Conservation (phyloP, 2,329 filamentous ascomycete genomes). For the Talaromyces pinophilus region DNA sequence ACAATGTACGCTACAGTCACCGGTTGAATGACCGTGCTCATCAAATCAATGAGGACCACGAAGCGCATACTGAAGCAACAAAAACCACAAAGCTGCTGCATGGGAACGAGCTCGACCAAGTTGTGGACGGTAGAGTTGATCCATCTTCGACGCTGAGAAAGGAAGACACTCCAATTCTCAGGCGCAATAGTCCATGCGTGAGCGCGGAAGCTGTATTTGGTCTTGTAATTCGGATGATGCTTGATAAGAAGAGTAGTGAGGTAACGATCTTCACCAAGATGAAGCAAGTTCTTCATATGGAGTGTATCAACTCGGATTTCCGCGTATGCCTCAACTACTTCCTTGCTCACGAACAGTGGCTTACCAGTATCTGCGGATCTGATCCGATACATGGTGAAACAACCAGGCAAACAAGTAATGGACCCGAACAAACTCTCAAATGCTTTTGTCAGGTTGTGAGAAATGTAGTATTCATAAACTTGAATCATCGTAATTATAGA, state of each 20-base stretch:
- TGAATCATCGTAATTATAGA: conserved; percentile 99
- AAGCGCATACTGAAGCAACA: conserved; percentile 99
- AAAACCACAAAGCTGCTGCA: conserved; percentile 95
- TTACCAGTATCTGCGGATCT: conserved; percentile 92
- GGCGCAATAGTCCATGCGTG: conserved; percentile 97
- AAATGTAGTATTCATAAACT: conserved; percentile 99
- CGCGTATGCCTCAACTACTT: conserved; percentile 82
- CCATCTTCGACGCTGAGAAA: conserved; percentile 98
- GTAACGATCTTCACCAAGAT: conserved; percentile 96
- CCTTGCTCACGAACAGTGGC: conserved; percentile 91
- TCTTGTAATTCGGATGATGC: conserved; percentile 92
- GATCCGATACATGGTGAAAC: conserved; percentile 99
- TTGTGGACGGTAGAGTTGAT: conserved; percentile 99
- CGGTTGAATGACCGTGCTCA: conserved; percentile 89
- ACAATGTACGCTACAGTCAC: conserved; percentile 86
- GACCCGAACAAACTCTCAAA: conserved; percentile 97
- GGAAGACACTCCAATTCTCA: conserved; percentile 89
- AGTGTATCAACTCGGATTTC: conserved; percentile 96
- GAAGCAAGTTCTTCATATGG: conserved; percentile 97
- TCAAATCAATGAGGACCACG: conserved; percentile 88
- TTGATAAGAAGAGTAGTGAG: conserved; percentile 93
- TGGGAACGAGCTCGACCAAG: conserved; percentile 87
- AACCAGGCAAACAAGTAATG: conserved; percentile 95
- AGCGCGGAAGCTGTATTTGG: conserved; percentile 90
- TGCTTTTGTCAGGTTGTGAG: conserved; percentile 92